phyloP scores from a whole-genome alignment of 768 basidiomycete genomes.

The Tylopilus subfusipes region DNA sequence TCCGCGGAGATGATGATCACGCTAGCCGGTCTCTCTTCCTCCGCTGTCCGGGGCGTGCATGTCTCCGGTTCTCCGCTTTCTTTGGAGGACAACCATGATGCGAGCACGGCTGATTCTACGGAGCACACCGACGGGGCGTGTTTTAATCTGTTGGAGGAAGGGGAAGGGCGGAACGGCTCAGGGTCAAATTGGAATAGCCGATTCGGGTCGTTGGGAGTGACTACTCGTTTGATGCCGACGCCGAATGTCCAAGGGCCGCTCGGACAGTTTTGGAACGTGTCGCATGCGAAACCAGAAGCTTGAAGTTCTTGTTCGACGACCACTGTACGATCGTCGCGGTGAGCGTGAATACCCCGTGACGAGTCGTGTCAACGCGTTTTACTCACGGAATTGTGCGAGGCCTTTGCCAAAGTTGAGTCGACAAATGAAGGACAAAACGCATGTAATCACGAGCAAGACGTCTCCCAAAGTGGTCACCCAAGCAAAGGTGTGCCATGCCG shows the following conservation, averaged over 20 bases:
- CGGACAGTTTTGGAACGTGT: constrained; percentile 9
- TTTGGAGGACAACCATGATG: constrained; percentile 1
- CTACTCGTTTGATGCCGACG: background rate
- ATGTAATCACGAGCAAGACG: constrained; percentile 39
- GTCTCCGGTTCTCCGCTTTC: background rate
- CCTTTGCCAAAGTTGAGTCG: constrained; percentile 54
- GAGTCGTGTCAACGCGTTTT: too few species aligned
- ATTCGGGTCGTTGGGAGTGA: background rate
- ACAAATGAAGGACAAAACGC: constrained; percentile 46
- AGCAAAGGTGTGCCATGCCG: constrained; percentile 42
- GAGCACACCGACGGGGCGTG: background rate
- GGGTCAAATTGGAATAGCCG: background rate
- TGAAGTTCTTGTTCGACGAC: constrained; percentile 14
- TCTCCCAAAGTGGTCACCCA: constrained; percentile 41
- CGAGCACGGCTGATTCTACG: background rate
- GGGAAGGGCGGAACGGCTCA: background rate
- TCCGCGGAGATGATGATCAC: background rate
- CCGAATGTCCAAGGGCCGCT: background rate
- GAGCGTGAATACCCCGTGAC: background rate
- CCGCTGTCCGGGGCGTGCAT: background rate
- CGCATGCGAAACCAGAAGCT: constrained; percentile 16
- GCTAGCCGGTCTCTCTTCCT: background rate
- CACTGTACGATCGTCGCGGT: constrained; percentile 6
- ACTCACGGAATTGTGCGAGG: constrained; percentile 49
- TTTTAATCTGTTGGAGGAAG: background rate